Base-by-base conservation (phyloP, 345 rosid genomes). In the Rhizophora mangle region DNA sequence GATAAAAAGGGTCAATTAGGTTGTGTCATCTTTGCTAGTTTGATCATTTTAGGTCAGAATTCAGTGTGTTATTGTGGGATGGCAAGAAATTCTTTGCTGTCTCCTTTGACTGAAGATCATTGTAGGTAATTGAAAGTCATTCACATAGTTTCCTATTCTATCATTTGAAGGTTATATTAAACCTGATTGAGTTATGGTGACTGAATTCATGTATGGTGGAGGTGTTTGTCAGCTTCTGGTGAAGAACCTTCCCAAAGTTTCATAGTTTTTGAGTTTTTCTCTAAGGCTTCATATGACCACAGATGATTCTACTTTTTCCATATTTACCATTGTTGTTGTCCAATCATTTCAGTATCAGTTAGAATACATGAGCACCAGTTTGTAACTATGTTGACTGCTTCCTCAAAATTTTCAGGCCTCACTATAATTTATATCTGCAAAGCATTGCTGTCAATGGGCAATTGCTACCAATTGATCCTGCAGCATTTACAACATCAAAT, bases 361-460 rank as follows among this genome's bases (percentile, higher is more conserved):
- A 64, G 65, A 47, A 30, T 46, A 34, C 53, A n/a, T 59, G 49
- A 52, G 43, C 47, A 59, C 30, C 43, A 20, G 26, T 62, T 58
- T 69, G 62, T 57, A 26, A 61, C 60, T 24, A 47, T 47, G 60
- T 80, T 73, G 69, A 82, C 60, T 39, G 59, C 52, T 67, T 59
- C 67, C 53, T 69, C 37, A 46, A 60, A 67, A 68, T 70, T 58
- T 67, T 58, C 64, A 95, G 99, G 96, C 84, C 98, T 62, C 99
- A 95, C 85, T 95, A 95, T 84, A 95, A 95, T 79, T 87, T 95
- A 82, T 82, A 92, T 78, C 86, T 95, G 49, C 85, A 78, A 83
- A 92, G 97, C 84, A 95, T 95, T 78, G 83, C 99, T 8, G 96
- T 95, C 36, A 84, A 80, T 67, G 91, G 96, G 9, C 91, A 82